Evolutionary conservation across 164 flowering plant species (phyloP), one percentile per base, ranked within the genome.

Genomic region (Euptelea pleiosperma): DNA sequence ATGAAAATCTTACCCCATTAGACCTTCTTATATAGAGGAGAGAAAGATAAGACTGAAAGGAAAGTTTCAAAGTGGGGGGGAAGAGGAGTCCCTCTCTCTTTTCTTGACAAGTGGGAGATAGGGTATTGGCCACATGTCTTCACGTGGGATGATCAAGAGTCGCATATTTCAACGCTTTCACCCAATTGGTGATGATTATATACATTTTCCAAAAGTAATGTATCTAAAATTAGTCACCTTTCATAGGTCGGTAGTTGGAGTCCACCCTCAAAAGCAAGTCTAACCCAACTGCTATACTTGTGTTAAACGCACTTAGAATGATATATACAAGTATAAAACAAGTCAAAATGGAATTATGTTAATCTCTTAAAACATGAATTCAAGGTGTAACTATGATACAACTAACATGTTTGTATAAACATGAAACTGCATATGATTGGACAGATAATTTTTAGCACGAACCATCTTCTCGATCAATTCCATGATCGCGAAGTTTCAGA

Each of bases 31-130:
- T 34, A 67, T 61, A 22, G 50, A 40, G 42, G 22, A 43, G 6
- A 51, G 3, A 15, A 57, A 25, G 33, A 36, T 5, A 21, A 36
- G 28, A 52, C 18, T 12, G 11, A 30, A 19, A 51, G 49, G 58
- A 43, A 65, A 49, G 57, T 29, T 42, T 10, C 25, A 60, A 51
- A 4, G 59, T 7, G 21, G 51, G 30, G 28, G 34, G 29, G 41
- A 50, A 42, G 21, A 37, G 1, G 14, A 24, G 14, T 18, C 8
- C 39, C 19, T 52, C 62, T 36, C 30, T 56, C 51, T 47, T 47
- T 26, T 18, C 3, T 6, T 39, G 68, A 70, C 70, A 72, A 72
- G 74, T 72, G 79, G 77, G 63, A 60, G 56, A 68, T 44, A 59
- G 58, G 58, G 72, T 48, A 46, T 8, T 28, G 7, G 72, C 60